phyloP scores from a whole-genome alignment of 495 filamentous ascomycete genomes.

The Trichoderma orchidacearum region DNA sequence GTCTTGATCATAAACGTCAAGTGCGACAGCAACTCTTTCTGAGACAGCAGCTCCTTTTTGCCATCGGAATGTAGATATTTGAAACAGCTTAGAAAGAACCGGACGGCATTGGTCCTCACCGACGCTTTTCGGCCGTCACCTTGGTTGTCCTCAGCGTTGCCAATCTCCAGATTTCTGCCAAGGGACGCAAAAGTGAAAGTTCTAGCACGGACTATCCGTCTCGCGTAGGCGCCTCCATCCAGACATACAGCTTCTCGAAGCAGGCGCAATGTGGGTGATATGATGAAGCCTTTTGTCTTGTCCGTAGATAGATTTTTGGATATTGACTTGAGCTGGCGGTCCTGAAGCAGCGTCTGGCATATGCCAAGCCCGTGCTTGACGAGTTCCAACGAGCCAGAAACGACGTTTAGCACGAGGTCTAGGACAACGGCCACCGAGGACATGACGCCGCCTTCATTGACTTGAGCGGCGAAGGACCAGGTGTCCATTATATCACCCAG shows the following conservation, averaged over 20 bases:
- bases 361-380: conserved; percentile 55
- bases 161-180: conserved; percentile 42
- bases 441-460: conserved; percentile 59
- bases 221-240: conserved; percentile 66
- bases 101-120: conserved; percentile 60
- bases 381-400: conserved; percentile 58
- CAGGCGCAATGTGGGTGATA: conserved; percentile 69
- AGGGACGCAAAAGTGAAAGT: conserved; percentile 63
- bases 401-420: conserved; percentile 58
- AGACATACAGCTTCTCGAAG: conserved; percentile 66
- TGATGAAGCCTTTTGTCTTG: conserved; percentile 68
- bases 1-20: conserved; percentile 57
- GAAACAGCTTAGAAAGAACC: conserved; percentile 60
- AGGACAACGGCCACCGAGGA: conserved; percentile 64
- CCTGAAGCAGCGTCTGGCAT: conserved; percentile 60
- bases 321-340: conserved; percentile 57
- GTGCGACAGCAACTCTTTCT: conserved; percentile 53
- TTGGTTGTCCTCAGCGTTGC: conserved; percentile 34
- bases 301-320: conserved; percentile 56
- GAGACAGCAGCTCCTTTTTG: conserved; percentile 63
- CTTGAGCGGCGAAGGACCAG: conserved; percentile 62
- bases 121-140: conserved; percentile 50
- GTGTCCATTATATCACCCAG: conserved; percentile 63
- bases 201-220: conserved; percentile 52
- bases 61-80: conserved; percentile 53